Conservation (phyloP, 495 filamentous ascomycete genomes). For the Daldinia childiae region DNA sequence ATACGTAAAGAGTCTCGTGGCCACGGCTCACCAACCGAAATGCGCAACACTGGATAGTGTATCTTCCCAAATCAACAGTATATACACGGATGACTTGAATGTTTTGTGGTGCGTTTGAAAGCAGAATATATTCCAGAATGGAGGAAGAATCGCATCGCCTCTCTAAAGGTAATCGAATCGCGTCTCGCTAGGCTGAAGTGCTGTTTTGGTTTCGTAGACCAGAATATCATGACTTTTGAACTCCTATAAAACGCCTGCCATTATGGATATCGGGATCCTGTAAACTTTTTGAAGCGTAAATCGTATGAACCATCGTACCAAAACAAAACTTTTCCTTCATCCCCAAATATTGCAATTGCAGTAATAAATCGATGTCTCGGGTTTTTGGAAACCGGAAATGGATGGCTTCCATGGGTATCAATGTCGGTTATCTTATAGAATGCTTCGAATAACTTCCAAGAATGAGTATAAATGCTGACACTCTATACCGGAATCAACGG, state of each 20-base stretch:
- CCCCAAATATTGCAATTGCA: slow-evolving; percentile 27
- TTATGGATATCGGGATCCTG: slow-evolving; percentile 31
- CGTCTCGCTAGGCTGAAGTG: slow-evolving; percentile 10
- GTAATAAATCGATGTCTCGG: slow-evolving; percentile 17
- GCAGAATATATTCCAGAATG: slow-evolving; percentile 13
- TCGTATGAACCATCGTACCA: slow-evolving; percentile 23
- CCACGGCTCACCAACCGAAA: slow-evolving; percentile 1
- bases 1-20: not conserved
- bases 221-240: slow-evolving; percentile 28
- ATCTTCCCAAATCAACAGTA: slow-evolving; percentile 18
- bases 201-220: slow-evolving; percentile 13
- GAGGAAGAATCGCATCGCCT: slow-evolving; percentile 11
- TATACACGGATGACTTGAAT: slow-evolving; percentile 10
- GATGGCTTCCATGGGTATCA: slow-evolving; percentile 36
- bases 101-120: slow-evolving; percentile 8
- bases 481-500: slow-evolving; percentile 9
- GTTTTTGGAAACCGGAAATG: slow-evolving; percentile 23
- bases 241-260: slow-evolving; percentile 29
- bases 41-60: slow-evolving; percentile 2
- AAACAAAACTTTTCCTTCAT: slow-evolving; percentile 32
- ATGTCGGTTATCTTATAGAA: slow-evolving; percentile 27
- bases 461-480: slow-evolving; percentile 22
- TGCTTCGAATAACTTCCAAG: slow-evolving; percentile 20
- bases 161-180: slow-evolving; percentile 15
- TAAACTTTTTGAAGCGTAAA: slow-evolving; percentile 14